Evolutionary conservation across 1,284 basidiomycete species (phyloP).

Genomic region (Malassezia arunalokei): DNA sequence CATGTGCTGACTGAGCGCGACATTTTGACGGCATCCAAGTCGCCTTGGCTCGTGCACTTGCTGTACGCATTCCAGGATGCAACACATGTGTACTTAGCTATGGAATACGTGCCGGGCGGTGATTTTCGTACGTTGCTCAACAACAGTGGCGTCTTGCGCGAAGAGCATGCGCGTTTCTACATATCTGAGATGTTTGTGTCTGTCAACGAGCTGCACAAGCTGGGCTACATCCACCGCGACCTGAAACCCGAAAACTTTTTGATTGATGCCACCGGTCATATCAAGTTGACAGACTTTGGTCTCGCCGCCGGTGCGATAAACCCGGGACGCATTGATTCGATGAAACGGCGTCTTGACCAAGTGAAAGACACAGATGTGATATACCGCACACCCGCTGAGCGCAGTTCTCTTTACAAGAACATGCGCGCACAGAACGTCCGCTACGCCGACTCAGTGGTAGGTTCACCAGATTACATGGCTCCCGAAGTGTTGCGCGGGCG

Average conservation of each 20-base stretch:
- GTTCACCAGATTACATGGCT: slow-evolving; percentile 78
- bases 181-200: slow-evolving; percentile 45
- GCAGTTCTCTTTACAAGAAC: slow-evolving; percentile 85
- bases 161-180: slow-evolving; percentile 45
- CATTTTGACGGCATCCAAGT: slow-evolving; percentile 42
- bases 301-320: slow-evolving; percentile 91
- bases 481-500: slow-evolving; percentile 83
- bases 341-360: slow-evolving; percentile 90
- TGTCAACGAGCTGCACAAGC: slow-evolving; percentile 41
- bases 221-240: slow-evolving; percentile 62
- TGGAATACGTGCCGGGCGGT: slow-evolving; percentile 52
- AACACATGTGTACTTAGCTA: slow-evolving; percentile 43
- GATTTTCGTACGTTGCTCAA: slow-evolving; percentile 46
- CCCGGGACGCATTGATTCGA: slow-evolving; percentile 83
- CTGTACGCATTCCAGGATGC: slow-evolving; percentile 45
- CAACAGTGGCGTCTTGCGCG: slow-evolving; percentile 49
- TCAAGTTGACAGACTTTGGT: slow-evolving; percentile 97
- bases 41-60: slow-evolving; percentile 42
- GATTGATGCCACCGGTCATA: slow-evolving; percentile 86
- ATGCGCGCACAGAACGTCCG: slow-evolving; percentile 73
- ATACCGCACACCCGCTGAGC: slow-evolving; percentile 82
- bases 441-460: slow-evolving; percentile 94
- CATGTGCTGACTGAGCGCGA: slow-evolving; percentile 45
- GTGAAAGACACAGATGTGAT: slow-evolving; percentile 87
- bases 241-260: slow-evolving; percentile 97